Evolutionary conservation across 2,329 filamentous ascomycete genomes (phyloP).

Genomic region (Fragosphaeria purpurea): DNA sequence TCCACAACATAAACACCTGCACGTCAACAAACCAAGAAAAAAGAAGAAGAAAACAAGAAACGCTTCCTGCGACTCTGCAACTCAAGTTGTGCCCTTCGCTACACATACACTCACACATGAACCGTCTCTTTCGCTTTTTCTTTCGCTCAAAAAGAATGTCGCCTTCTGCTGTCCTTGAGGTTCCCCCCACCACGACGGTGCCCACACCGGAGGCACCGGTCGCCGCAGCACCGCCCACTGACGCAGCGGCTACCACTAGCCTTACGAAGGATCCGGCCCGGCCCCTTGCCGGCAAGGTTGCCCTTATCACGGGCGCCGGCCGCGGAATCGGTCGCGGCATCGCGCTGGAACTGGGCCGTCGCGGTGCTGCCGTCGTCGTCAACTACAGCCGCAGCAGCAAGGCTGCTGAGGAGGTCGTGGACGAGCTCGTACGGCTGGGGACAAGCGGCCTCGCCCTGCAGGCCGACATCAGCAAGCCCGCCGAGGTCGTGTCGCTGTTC

Average conservation of each 20-base stretch:
- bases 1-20: no score
- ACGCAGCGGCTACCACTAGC: not conserved
- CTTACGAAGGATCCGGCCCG: constrained; percentile 5
- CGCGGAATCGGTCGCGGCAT: constrained; percentile 59
- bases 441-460: constrained; percentile 49
- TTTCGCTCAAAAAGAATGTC: not conserved
- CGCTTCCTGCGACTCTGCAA: no score
- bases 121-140: no score
- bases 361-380: constrained; percentile 54
- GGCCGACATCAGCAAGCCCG: constrained; percentile 54
- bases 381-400: constrained; percentile 52
- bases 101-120: no score
- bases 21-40: no score
- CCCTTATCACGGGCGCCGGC: constrained; percentile 54
- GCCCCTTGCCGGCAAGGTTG: constrained; percentile 37
- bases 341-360: constrained; percentile 55
- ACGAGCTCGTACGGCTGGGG: constrained; percentile 44
- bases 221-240: not conserved
- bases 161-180: not conserved
- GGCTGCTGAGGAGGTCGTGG: constrained; percentile 47
- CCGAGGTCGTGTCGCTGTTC: constrained; percentile 53
- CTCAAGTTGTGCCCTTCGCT: no score
- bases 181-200: not conserved
- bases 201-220: not conserved
- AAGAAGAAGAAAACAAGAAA: no score